Evolutionary conservation across 2,329 filamentous ascomycete species (phyloP).

Genomic region (Emmonsiellopsis sp.): DNA sequence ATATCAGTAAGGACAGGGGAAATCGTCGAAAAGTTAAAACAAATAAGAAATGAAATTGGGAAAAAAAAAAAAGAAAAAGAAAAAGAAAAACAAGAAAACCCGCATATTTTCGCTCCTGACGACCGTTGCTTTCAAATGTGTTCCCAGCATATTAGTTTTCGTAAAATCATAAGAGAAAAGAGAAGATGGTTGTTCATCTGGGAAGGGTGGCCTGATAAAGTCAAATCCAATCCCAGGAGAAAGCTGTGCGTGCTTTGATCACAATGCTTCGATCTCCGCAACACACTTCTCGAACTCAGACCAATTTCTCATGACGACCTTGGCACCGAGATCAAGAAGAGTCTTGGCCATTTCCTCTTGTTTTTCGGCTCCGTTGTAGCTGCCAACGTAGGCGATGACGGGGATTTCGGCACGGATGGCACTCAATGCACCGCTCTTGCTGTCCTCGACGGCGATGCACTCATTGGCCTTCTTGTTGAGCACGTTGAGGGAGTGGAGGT

Average conservation of each 20-base stretch:
- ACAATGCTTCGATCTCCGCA: slow-evolving; percentile 30
- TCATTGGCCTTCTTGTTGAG: slow-evolving; percentile 63
- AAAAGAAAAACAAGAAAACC: background rate
- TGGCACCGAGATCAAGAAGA: slow-evolving; percentile 52
- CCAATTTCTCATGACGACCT: slow-evolving; percentile 49
- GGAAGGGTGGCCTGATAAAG: background rate
- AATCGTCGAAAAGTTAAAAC: background rate
- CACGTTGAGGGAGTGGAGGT: slow-evolving; percentile 64
- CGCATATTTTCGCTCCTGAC: slow-evolving; percentile 11
- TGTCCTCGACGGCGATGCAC: slow-evolving; percentile 78
- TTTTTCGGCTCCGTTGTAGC: slow-evolving; percentile 53
- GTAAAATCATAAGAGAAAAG: slow-evolving; percentile 18
- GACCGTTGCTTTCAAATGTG: slow-evolving; percentile 15
- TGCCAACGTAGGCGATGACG: slow-evolving; percentile 76
- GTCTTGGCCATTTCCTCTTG: slow-evolving; percentile 55
- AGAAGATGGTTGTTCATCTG: no score
- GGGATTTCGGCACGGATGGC: slow-evolving; percentile 69
- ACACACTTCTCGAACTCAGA: slow-evolving; percentile 35
- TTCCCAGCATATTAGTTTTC: background rate
- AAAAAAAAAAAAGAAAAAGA: background rate
- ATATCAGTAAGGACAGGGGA: background rate
- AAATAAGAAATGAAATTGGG: background rate
- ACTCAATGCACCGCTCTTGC: slow-evolving; percentile 72
- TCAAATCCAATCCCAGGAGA: background rate
- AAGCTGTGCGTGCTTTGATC: background rate